phyloP scores from a whole-genome alignment of 2,329 filamentous ascomycete genomes.

The Xylaria sp. region DNA sequence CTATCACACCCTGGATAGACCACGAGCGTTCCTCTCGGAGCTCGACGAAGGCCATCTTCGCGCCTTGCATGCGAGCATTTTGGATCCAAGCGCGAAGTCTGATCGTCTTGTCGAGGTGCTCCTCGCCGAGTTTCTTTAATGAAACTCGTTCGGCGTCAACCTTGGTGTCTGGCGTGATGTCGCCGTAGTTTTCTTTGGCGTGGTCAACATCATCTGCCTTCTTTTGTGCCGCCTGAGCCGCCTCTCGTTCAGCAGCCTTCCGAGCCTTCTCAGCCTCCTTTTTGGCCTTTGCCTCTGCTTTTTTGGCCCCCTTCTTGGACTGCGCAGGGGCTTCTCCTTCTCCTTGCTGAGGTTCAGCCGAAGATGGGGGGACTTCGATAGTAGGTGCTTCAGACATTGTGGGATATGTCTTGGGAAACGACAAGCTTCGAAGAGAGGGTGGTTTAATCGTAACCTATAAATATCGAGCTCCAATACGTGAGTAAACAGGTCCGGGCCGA shows the following conservation, averaged over 20 bases:
- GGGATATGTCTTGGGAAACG: background rate
- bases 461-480: background rate
- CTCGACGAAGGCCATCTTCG: constrained; percentile 91
- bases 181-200: constrained; percentile 81
- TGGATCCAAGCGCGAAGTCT: constrained; percentile 82
- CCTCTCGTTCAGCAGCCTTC: constrained; percentile 75
- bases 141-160: constrained; percentile 63
- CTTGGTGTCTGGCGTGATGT: constrained; percentile 63
- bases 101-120: constrained; percentile 71
- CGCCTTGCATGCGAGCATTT: constrained; percentile 85
- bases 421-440: background rate
- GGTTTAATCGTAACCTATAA: background rate
- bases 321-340: constrained; percentile 35
- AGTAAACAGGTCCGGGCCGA: constrained; percentile 1
- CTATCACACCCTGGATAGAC: constrained; percentile 82
- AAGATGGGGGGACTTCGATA: constrained; percentile 34
- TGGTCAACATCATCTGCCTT: constrained; percentile 70
- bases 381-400: constrained; percentile 44
- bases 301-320: constrained; percentile 84
- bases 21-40: constrained; percentile 76
- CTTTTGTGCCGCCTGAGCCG: constrained; percentile 70
- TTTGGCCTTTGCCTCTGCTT: constrained; percentile 83
- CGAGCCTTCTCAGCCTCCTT: constrained; percentile 83
- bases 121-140: constrained; percentile 68
- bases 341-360: constrained; percentile 34